phyloP scores from a whole-genome alignment of 805 yeast genomes.

The Teunomyces funiuensis region DNA sequence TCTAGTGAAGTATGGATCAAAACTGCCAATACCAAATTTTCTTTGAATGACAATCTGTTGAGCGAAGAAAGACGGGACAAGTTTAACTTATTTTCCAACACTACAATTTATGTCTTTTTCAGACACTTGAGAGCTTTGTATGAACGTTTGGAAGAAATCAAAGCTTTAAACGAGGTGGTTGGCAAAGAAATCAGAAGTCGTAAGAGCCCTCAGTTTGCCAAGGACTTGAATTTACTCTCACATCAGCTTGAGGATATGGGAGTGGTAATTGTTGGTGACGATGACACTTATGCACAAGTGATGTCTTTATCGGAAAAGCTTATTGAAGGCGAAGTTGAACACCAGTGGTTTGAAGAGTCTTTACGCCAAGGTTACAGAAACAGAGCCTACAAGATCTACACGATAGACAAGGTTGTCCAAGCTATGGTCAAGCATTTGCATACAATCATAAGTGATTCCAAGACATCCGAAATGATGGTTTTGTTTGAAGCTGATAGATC shows the following conservation, averaged over 20 bases:
- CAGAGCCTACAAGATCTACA: conserved; percentile 88
- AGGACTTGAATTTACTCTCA: conserved; percentile 78
- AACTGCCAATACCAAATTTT: conserved; percentile 29
- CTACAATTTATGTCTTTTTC: conserved; percentile 85
- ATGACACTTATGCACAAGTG: conserved; percentile 76
- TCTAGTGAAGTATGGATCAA: conserved; percentile 46
- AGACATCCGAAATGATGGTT: conserved; percentile 75
- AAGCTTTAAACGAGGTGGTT: conserved; percentile 66
- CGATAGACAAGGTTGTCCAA: conserved; percentile 89
- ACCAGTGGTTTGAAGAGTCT: conserved; percentile 92
- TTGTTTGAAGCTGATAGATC: conserved; percentile 82
- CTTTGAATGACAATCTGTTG: conserved; percentile 23
- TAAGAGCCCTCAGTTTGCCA: conserved; percentile 73
- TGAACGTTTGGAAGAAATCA: conserved; percentile 76
- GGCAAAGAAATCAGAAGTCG: conserved; percentile 68
- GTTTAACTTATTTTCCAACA: conserved; percentile 82
- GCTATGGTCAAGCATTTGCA: conserved; percentile 76
- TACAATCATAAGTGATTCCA: conserved; percentile 72
- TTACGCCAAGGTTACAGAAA: conserved; percentile 93
- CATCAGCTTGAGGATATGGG: conserved; percentile 82
- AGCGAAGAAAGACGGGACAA: conserved; percentile 44
- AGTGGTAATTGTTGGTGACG: conserved; percentile 60
- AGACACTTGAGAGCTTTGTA: conserved; percentile 81
- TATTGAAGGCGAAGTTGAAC: conserved; percentile 89
- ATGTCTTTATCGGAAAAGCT: conserved; percentile 69